These are phyloP conservation scores for Mycogone perniciosa DNA, from an alignment of 2,329 filamentous ascomycete species.

Conservation along the genomic window DNA sequence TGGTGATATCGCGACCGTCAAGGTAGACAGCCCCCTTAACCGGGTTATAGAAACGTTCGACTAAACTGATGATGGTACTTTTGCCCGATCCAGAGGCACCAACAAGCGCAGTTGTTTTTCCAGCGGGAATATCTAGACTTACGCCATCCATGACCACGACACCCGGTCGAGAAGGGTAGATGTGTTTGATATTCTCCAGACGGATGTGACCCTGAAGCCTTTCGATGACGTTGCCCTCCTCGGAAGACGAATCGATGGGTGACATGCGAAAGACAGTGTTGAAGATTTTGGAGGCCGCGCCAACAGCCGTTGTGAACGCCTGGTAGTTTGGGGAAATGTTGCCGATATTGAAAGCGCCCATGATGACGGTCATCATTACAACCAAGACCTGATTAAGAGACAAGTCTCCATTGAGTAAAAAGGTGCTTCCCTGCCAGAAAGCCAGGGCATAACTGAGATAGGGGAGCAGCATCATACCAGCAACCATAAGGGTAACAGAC, in stretches of 20 bases:
- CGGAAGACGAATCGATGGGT: constrained; percentile 69
- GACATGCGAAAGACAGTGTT: constrained; percentile 85
- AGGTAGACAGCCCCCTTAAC: constrained; percentile 72
- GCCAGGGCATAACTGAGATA: constrained; percentile 81
- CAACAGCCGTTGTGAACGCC: constrained; percentile 75
- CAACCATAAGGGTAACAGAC: constrained; percentile 70
- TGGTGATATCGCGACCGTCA: constrained; percentile 75
- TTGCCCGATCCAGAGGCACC: constrained; percentile 93
- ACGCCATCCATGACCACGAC: constrained; percentile 84
- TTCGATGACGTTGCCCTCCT: constrained; percentile 63
- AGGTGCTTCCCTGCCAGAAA: constrained; percentile 81
- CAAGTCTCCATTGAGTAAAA: constrained; percentile 60
- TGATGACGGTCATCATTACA: constrained; percentile 84
- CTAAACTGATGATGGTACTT: constrained; percentile 84
- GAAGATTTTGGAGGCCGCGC: constrained; percentile 86
- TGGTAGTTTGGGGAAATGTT: constrained; percentile 81
- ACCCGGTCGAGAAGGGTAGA: constrained; percentile 92
- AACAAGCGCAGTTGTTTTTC: constrained; percentile 91
- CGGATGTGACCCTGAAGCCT: constrained; percentile 73
- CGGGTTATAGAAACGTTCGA: constrained; percentile 91
- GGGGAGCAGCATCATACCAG: constrained; percentile 73
- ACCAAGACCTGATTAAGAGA: constrained; percentile 68
- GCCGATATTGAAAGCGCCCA: constrained; percentile 85
- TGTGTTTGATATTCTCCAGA: constrained; percentile 77
- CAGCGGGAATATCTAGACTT: constrained; percentile 70